These are phyloP conservation scores for Yamagishiella unicocca DNA, from an alignment of 139 green algal species.

Conservation along the genomic window DNA sequence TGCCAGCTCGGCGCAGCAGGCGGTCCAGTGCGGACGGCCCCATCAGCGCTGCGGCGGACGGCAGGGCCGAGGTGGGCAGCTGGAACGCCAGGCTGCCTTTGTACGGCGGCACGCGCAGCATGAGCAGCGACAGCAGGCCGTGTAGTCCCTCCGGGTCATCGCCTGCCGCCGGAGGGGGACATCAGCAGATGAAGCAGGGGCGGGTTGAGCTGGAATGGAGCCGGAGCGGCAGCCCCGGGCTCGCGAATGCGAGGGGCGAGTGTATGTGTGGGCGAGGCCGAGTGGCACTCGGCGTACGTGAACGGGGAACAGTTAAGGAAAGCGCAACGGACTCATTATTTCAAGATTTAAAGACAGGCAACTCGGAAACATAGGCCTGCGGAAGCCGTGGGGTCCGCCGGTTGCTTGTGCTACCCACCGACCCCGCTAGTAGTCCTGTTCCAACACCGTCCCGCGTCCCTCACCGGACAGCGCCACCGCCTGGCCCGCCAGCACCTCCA, in stretches of 20 bases:
- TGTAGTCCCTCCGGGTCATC: background rate
- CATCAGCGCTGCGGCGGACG: constrained; percentile 1
- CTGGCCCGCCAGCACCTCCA: constrained; percentile 26
- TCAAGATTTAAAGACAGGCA: too few species aligned
- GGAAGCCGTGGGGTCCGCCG: too few species aligned
- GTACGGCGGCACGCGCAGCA: constrained; percentile 42
- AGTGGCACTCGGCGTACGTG: too few species aligned
- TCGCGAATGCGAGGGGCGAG: too few species aligned
- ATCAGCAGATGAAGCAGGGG: background rate
- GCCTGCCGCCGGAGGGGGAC: background rate
- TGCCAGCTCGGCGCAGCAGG: background rate
- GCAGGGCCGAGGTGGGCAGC: constrained; percentile 14
- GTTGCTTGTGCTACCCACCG: background rate
- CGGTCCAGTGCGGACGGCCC: background rate
- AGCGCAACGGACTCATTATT: too few species aligned
- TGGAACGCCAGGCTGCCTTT: constrained; percentile 44
- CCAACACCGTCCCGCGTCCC: background rate
- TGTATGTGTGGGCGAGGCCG: too few species aligned
- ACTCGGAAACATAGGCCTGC: too few species aligned
- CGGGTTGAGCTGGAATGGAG: background rate
- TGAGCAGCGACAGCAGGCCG: constrained; percentile 44
- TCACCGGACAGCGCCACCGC: background rate
- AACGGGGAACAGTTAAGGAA: too few species aligned
- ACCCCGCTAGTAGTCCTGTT: background rate
- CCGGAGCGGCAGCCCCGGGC: too few species aligned